Conservation (phyloP, 192 early-diverging fungal species). For the Kappamyces sp. region DNA sequence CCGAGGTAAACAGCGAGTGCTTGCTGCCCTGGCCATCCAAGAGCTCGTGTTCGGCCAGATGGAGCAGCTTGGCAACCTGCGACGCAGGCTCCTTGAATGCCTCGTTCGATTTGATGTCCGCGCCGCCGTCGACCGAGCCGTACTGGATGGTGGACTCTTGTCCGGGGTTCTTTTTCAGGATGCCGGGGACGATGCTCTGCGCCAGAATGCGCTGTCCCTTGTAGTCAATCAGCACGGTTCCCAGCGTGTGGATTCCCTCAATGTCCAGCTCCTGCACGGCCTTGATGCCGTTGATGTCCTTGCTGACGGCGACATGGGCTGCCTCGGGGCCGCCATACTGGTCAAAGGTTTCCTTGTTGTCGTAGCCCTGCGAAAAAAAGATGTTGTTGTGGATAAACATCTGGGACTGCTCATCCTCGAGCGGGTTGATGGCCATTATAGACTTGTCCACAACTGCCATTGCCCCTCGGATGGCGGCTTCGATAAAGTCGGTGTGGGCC, state of each 20-base stretch:
- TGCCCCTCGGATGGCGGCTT: constrained; percentile 80
- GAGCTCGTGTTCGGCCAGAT: constrained; percentile 75
- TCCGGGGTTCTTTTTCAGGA: constrained; percentile 54
- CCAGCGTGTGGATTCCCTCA: constrained; percentile 81
- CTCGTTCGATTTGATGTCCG: constrained; percentile 55
- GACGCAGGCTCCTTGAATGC: constrained; percentile 72
- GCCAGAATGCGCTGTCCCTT: constrained; percentile 85
- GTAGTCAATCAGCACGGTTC: constrained; percentile 89
- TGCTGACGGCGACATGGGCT: constrained; percentile 86
- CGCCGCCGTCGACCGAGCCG: constrained; percentile 83
- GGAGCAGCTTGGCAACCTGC: constrained; percentile 70
- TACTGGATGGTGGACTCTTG: constrained; percentile 75
- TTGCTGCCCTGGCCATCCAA: constrained; percentile 58
- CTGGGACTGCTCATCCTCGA: constrained; percentile 18
- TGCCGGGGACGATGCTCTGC: constrained; percentile 88
- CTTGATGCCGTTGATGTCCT: constrained; percentile 89
- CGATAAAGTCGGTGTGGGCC: constrained; percentile 85
- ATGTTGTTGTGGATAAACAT: constrained; percentile 95
- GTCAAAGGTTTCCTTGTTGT: constrained; percentile 79
- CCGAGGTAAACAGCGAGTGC: constrained; percentile 67
- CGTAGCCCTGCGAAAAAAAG: constrained; percentile 87
- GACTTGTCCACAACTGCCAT: constrained; percentile 76
- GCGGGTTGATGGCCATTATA: constrained; percentile 70
- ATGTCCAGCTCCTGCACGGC: constrained; percentile 66
- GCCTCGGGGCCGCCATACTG: constrained; percentile 81